Evolutionary conservation across 129 eudicot genomes (phyloP), one percentile per base, ranked within the genome.

Genomic region (Flaveria brownii): DNA sequence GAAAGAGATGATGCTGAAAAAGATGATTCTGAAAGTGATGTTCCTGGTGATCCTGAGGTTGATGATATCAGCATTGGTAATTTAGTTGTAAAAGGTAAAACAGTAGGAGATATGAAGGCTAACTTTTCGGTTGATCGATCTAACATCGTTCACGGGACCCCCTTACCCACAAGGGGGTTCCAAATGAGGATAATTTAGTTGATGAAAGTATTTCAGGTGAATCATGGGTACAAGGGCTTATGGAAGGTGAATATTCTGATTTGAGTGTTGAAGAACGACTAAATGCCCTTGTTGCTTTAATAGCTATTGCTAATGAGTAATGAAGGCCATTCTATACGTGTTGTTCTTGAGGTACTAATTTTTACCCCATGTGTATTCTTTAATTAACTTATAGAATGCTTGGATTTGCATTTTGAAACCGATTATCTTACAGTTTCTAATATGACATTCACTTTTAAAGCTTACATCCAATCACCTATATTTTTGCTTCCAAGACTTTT

Each of bases 171-270:
- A 47, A 61, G 30, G 82, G 71, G 69, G 80, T 23, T 75, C 46
- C 52, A 49, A 82, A 61, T 55, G 93, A 86, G 70, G 86, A 79
- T 67, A 71, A 76, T 41, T 78, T 81, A 52, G 83, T 85, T 68
- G 98, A 93, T 68, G 96, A 88, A 39, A 84, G 91, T 67, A 45
- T 81, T 28, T 71, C 82, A 20, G 91, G 97, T 60, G 97, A 90
- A 75, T 66, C 85, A 4, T 93, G 98, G 98, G 96, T 93, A 55
- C 97, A 86, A 76, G 98, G 97, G 30, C 97, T 93, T 26, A 77
- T 80, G 69, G 93, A 88, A 77, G 91, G 96, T 2, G 98, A 93
- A 63, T 93, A 88, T 82, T 85, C 91, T 47, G 91, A 87, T 85
- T 78, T 93, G 41, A 85, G 87, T 33, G 85, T 86, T 76, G 92